Percentiles rank a stretch among this genome's conserved stretches.
Evolutionary conservation across 805 yeast genomes (phyloP).

Genomic region (Pichia cephalocereana): DNA sequence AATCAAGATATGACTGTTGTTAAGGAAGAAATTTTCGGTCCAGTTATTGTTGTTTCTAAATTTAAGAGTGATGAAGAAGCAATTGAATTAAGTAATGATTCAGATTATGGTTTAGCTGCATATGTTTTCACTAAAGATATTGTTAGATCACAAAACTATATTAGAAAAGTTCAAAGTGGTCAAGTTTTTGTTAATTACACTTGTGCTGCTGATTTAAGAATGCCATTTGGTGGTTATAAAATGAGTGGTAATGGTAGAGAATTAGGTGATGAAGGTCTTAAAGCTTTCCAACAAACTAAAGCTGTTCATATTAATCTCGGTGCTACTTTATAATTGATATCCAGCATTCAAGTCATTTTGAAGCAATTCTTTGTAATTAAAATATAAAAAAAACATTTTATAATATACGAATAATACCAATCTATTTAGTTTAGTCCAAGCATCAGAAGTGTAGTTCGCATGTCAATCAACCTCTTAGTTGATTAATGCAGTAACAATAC

Average conservation of each 20-base stretch:
- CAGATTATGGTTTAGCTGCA: constrained; percentile 82
- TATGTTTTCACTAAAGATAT: constrained; percentile 77
- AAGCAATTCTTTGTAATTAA: too few relatives aligned
- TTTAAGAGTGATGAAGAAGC: constrained; percentile 80
- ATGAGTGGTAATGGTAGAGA: constrained; percentile 91
- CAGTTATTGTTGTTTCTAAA: constrained; percentile 78
- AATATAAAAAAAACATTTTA: too few relatives aligned
- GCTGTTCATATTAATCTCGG: constrained; percentile 55
- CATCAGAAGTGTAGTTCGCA: too few relatives aligned
- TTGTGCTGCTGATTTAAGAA: constrained; percentile 77
- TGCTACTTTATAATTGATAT: constrained; percentile 12
- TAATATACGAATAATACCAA: too few relatives aligned
- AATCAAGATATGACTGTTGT: constrained; percentile 59
- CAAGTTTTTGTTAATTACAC: constrained; percentile 88
- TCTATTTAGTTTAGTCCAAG: too few relatives aligned
- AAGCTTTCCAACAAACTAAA: constrained; percentile 77
- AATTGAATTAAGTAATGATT: constrained; percentile 66
- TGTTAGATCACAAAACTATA: constrained; percentile 65
- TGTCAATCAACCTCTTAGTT: too few relatives aligned
- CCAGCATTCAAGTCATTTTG: too few relatives aligned
- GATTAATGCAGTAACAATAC: too few relatives aligned
- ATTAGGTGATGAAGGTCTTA: constrained; percentile 81
- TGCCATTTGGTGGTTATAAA: constrained; percentile 92
- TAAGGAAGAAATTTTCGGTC: constrained; percentile 82
- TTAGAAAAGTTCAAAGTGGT: constrained; percentile 74